Percentiles rank a stretch among this genome's conserved stretches.
Evolutionary conservation across 352 stramenopile genomes (phyloP).

Genomic region (Pythium apleroticum): DNA sequence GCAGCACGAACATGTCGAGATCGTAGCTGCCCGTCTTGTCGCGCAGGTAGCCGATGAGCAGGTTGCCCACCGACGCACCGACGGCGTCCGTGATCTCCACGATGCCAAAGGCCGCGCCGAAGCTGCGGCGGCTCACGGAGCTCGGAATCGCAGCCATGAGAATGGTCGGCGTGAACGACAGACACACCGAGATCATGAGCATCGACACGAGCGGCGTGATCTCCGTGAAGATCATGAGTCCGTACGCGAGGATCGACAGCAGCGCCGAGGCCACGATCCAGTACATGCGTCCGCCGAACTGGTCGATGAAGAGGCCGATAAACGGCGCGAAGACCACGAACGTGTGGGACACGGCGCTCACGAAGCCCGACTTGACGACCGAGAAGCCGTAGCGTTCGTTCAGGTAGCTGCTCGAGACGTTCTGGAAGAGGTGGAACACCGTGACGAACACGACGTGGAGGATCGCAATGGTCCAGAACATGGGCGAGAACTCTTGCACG

Average conservation of each 20-base stretch:
- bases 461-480: slow-evolving; percentile 86
- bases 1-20: slow-evolving; percentile 82
- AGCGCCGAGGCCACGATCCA: slow-evolving; percentile 71
- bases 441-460: slow-evolving; percentile 90
- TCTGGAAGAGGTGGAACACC: slow-evolving; percentile 92
- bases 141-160: slow-evolving; percentile 86
- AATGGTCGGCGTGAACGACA: slow-evolving; percentile 87
- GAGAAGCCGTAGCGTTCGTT: slow-evolving; percentile 85
- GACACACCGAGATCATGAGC: slow-evolving; percentile 83
- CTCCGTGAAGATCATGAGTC: slow-evolving; percentile 84
- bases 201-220: slow-evolving; percentile 80
- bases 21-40: slow-evolving; percentile 80
- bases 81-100: slow-evolving; percentile 86
- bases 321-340: slow-evolving; percentile 88
- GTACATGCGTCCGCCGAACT: slow-evolving; percentile 85
- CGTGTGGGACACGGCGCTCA: slow-evolving; percentile 76
- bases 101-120: slow-evolving; percentile 86
- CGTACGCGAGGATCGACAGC: slow-evolving; percentile 77
- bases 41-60: slow-evolving; percentile 82
- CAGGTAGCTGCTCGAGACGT: slow-evolving; percentile 87
- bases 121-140: slow-evolving; percentile 68
- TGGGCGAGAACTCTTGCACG: slow-evolving; percentile 71
- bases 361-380: slow-evolving; percentile 79
- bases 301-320: slow-evolving; percentile 87
- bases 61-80: slow-evolving; percentile 76